phyloP scores from a whole-genome alignment of 1,284 basidiomycete species.

The Leccinum pachyderme region DNA sequence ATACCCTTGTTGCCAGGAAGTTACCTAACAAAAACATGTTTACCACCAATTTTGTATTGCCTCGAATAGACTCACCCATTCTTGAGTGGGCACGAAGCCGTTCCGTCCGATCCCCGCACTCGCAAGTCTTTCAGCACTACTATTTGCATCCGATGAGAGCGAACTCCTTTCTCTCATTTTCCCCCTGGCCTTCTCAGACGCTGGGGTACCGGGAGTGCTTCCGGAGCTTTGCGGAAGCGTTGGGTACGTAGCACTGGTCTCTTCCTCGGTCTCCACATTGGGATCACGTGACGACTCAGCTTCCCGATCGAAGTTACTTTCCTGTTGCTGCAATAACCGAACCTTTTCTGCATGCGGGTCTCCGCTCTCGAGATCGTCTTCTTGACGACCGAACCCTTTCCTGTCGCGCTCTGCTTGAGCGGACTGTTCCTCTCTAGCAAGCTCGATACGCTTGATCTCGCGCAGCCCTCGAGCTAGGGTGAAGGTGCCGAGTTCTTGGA shows the following conservation, averaged over 20 bases:
- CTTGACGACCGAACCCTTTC: slow-evolving; percentile 30
- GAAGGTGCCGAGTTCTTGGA: slow-evolving; percentile 88
- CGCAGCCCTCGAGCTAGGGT: slow-evolving; percentile 80
- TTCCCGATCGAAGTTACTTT: slow-evolving; percentile 22
- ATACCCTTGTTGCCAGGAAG: slow-evolving; percentile 86
- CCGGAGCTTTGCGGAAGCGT: slow-evolving; percentile 45
- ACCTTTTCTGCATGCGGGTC: slow-evolving; percentile 56
- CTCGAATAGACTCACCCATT: slow-evolving; percentile 68
- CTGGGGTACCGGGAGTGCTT: slow-evolving; percentile 32
- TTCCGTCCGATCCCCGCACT: slow-evolving; percentile 74
- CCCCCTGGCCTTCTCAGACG: slow-evolving; percentile 83
- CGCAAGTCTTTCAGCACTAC: slow-evolving; percentile 61
- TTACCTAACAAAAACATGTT: slow-evolving; percentile 46
- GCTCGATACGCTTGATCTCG: slow-evolving; percentile 76
- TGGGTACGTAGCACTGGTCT: slow-evolving; percentile 24
- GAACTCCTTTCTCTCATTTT: slow-evolving; percentile 78
- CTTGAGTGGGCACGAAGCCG: slow-evolving; percentile 90
- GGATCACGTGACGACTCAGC: slow-evolving; percentile 23
- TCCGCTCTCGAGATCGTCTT: slow-evolving; percentile 32
- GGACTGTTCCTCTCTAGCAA: slow-evolving; percentile 66
- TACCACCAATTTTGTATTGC: neutral
- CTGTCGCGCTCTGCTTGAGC: slow-evolving; percentile 38
- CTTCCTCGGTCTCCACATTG: slow-evolving; percentile 31
- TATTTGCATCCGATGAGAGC: slow-evolving; percentile 55
- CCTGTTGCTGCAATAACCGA: slow-evolving; percentile 51